Base-by-base conservation (phyloP, 2,329 filamentous ascomycete genomes). In the Leptographium procerum region DNA sequence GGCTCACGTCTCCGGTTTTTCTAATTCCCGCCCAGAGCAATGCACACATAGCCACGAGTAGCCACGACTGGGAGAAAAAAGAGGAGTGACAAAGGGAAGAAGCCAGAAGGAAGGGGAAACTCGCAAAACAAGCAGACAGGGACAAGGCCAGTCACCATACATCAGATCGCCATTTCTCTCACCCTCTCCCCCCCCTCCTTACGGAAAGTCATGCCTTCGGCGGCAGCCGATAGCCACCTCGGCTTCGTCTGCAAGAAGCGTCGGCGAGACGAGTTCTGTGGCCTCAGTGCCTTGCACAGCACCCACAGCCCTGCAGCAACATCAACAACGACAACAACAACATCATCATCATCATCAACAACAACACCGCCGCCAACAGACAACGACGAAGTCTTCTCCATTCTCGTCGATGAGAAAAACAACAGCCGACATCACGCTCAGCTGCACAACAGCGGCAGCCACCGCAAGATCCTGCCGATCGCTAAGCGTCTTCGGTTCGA, bases 251-350 rank as follows among this genome's bases (percentile, higher is more conserved):
- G 68, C 60, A 71, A 72, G 64, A 73, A 71, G 66, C 68, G 73
- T 60, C 68, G 71, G 58, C 69, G 71, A 60, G 72, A 72, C 28
- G 70, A 72, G 22, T 24, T n/a, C n/a, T n/a, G 55, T 19, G 16
- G 29, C 19, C 2, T 16, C 43, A 26, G 22, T 45, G 31, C 19
- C 47, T 45, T 24, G 5, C 31, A 50, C 28, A 45, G 52, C 52
- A 29, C 10, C 51, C 59, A 63, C 51, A 65, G 57, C 51, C 62
- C 66, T 52, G 57, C 61, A 19, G 34, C 43, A 29, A 66, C 69
- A 52, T 50, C 63, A 57, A 59, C 64, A 40, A 55, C 36, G 19
- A 3, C 14, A 40, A 7, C 36, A 40, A 16, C 36, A 40, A 10
- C 10, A 10, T 10, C 31, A 10, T 10, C 31, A 10, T n/a, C n/a